Percentiles rank a stretch among this genome's conserved stretches.
Conservation (phyloP, 2,329 filamentous ascomycete species). For the Parastagonospora nodorum region DNA sequence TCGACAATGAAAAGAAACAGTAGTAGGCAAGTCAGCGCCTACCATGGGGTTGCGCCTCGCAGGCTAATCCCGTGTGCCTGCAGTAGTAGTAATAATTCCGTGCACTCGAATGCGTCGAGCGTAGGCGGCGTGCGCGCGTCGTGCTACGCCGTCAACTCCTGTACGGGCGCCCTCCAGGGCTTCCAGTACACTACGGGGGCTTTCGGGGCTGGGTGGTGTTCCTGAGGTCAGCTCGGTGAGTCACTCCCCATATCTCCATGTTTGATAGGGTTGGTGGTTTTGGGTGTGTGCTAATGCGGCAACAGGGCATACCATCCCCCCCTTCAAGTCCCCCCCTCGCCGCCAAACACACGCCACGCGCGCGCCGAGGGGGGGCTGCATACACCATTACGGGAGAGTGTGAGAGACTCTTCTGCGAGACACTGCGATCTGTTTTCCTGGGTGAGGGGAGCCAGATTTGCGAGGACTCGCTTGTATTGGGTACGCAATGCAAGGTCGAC, state of each 20-base stretch:
- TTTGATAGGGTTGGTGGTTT: background rate
- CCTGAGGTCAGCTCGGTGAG: constrained; percentile 53
- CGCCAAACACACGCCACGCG: constrained; percentile 66
- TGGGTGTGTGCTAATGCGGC: no score
- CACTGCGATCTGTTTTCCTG: constrained; percentile 90
- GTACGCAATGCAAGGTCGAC: constrained; percentile 59
- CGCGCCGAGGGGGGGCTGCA: constrained; percentile 83
- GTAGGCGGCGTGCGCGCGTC: constrained; percentile 82
- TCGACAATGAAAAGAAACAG: constrained; percentile 72
- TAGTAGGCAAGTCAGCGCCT: constrained; percentile 40
- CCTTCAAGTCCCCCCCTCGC: constrained; percentile 88
- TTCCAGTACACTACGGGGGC: constrained; percentile 71
- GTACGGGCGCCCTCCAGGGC: constrained; percentile 64
- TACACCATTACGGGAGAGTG: constrained; percentile 98
- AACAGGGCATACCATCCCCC: constrained; percentile 81
- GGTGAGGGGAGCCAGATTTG: constrained; percentile 84
- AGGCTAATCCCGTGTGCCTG: constrained; percentile 57
- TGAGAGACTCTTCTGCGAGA: constrained; percentile 99
- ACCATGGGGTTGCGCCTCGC: background rate
- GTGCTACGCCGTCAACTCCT: constrained; percentile 79
- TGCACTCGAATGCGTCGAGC: constrained; percentile 61
- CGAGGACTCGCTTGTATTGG: constrained; percentile 85
- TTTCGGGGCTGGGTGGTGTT: constrained; percentile 61
- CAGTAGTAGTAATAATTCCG: constrained; percentile 61
- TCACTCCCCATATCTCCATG: constrained; percentile 7